Evolutionary conservation across 139 green algal species (phyloP).

Genomic region (Chlorokybus atmophyticus): DNA sequence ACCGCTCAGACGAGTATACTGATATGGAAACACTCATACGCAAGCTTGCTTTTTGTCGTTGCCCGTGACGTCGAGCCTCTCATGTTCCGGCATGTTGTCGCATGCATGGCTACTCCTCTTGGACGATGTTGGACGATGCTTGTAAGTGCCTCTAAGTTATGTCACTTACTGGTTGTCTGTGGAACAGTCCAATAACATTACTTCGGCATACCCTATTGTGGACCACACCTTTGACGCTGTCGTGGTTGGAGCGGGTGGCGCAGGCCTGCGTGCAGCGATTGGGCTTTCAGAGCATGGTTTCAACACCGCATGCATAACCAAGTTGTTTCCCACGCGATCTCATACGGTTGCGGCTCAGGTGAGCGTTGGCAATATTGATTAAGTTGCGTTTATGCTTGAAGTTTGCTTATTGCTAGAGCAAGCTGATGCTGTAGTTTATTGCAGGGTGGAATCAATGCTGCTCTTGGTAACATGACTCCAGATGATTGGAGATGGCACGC

Average conservation of each 20-base stretch:
- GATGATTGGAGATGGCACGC: constrained; percentile 99
- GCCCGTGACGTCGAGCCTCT: too few species aligned
- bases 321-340: constrained; percentile 96
- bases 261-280: constrained; percentile 84
- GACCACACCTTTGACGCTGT: constrained; percentile 96
- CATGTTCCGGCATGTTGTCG: too few species aligned
- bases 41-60: too few species aligned
- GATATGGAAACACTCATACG: too few species aligned
- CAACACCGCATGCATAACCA: constrained; percentile 98
- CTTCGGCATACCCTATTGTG: constrained; percentile 65
- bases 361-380: background rate
- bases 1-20: too few species aligned
- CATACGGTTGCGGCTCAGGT: constrained; percentile 95
- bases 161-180: too few species aligned
- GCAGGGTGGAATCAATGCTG: constrained; percentile 89
- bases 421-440: too few species aligned
- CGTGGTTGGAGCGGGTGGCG: constrained; percentile 85
- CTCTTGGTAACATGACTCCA: constrained; percentile 91
- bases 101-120: too few species aligned
- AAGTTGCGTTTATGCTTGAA: background rate
- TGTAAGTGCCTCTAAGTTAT: too few species aligned
- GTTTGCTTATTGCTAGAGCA: constrained; percentile 3
- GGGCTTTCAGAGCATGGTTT: constrained; percentile 84
- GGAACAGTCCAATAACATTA: constrained; percentile 1
- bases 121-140: too few species aligned